Conservation (phyloP, 768 basidiomycete genomes). For the Pholiota conissans region DNA sequence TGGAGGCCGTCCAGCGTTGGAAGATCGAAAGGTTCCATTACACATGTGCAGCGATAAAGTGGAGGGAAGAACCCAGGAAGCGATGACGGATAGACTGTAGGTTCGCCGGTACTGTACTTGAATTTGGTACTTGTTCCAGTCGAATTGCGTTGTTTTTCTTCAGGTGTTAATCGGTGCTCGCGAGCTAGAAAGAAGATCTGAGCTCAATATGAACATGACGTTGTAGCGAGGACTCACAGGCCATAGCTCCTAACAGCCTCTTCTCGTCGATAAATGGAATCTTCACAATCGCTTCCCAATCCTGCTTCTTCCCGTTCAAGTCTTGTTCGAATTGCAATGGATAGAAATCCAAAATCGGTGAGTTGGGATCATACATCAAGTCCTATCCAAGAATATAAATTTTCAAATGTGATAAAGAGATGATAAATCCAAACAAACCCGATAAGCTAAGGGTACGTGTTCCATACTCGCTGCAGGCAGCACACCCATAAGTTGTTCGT, state of each 20-base stretch:
- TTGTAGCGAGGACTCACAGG: conserved; percentile 43
- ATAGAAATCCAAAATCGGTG: conserved; percentile 93
- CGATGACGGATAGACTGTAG: conserved; percentile 83
- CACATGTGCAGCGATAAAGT: conserved; percentile 75
- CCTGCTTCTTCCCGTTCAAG: conserved; percentile 96
- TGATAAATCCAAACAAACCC: conserved; percentile 45
- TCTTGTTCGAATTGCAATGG: conserved; percentile 90
- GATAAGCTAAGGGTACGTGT: conserved; percentile 84
- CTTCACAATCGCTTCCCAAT: conserved; percentile 99
- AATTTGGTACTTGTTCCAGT: conserved; percentile 84
- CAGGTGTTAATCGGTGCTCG: conserved; percentile 72
- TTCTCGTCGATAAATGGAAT: conserved; percentile 94
- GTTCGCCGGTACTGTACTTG: conserved; percentile 60
- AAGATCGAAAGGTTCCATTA: conserved; percentile 81
- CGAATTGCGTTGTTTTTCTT: conserved; percentile 74
- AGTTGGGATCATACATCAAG: conserved; percentile 82
- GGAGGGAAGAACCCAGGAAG: conserved; percentile 94
- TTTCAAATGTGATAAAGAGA: no score
- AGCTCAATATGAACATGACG: not conserved
- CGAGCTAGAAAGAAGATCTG: conserved; percentile 52
- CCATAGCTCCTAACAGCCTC: conserved; percentile 82
- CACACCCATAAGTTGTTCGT: conserved; percentile 98
- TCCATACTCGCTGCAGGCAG: conserved; percentile 88
- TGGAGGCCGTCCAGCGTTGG: conserved; percentile 87
- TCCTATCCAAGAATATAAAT: no score